These are phyloP conservation scores for Actinidia polygama DNA, from an alignment of 179 eudicot species.

Conservation along the genomic window DNA sequence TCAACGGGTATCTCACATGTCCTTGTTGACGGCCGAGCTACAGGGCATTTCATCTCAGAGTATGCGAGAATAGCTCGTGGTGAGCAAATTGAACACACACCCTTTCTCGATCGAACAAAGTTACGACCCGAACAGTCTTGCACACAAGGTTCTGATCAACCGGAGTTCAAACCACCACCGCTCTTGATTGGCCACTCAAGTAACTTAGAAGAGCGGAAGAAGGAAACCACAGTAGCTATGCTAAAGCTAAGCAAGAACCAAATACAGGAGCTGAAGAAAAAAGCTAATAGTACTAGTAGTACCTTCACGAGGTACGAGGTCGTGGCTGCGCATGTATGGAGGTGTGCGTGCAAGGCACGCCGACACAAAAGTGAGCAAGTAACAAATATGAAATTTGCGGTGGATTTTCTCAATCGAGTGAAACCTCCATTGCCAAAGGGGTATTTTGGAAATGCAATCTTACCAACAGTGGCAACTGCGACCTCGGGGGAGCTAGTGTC, in stretches of 20 bases:
- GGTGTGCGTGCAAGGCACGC: constrained; percentile 31
- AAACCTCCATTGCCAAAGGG: constrained; percentile 14
- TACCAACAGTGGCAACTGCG: constrained; percentile 6
- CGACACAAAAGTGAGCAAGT: constrained; percentile 15
- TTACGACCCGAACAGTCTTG: constrained; percentile 23
- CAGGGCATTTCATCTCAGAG: constrained; percentile 39
- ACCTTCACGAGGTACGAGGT: constrained; percentile 24
- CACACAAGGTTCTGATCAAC: constrained; percentile 10
- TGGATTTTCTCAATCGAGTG: not conserved
- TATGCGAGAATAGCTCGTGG: constrained; percentile 47
- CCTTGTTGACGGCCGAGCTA: constrained; percentile 39
- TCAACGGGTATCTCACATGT: constrained; percentile 25
- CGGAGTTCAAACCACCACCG: constrained; percentile 33
- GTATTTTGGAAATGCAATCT: constrained; percentile 24
- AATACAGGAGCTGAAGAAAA: constrained; percentile 21
- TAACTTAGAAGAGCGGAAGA: constrained; percentile 24
- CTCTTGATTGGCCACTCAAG: constrained; percentile 27
- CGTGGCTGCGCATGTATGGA: constrained; percentile 30
- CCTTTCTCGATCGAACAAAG: constrained; percentile 37
- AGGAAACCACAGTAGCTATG: constrained; percentile 25
- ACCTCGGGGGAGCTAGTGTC: constrained; percentile 17
- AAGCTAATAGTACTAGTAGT: constrained; percentile 10
- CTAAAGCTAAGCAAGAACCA: constrained; percentile 25
- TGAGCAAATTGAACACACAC: constrained; percentile 17
- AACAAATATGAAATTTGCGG: constrained; percentile 3